Percentiles rank a stretch among this genome's conserved stretches.
Conservation (phyloP, 2,329 filamentous ascomycete genomes). For the Zalaria sp. region DNA sequence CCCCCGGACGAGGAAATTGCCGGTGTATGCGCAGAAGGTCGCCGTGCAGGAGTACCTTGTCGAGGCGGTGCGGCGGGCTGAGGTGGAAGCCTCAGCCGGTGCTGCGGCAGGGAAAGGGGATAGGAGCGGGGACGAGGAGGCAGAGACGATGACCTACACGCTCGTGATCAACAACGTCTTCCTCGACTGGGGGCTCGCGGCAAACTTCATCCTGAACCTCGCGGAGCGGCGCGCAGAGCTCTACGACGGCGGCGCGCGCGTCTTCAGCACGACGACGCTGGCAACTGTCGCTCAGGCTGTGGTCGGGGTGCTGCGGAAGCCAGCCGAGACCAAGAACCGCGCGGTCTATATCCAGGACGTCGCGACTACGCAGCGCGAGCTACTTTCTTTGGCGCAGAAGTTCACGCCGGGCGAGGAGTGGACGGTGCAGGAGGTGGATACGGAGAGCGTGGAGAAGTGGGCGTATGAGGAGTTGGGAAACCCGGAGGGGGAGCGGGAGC, state of each 20-base stretch:
- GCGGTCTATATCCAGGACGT: constrained; percentile 46
- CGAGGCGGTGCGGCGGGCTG: neutral
- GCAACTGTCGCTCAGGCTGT: constrained; percentile 38
- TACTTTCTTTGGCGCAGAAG: constrained; percentile 40
- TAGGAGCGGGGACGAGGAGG: constrained; percentile 1
- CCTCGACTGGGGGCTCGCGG: constrained; percentile 44
- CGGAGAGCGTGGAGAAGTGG: constrained; percentile 16
- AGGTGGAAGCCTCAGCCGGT: too few species aligned
- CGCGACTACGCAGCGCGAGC: constrained; percentile 42
- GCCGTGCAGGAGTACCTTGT: constrained; percentile 21
- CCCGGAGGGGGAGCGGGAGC: constrained; percentile 6
- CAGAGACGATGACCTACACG: constrained; percentile 19
- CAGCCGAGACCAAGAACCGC: constrained; percentile 41
- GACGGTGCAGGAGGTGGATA: constrained; percentile 27
- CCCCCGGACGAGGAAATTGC: constrained; percentile 15
- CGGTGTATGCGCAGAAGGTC: constrained; percentile 23
- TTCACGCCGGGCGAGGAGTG: constrained; percentile 35
- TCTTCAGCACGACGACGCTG: constrained; percentile 38
- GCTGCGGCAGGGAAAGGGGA: too few species aligned
- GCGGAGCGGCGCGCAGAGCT: constrained; percentile 36
- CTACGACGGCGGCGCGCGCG: constrained; percentile 41
- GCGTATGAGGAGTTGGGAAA: constrained; percentile 15
- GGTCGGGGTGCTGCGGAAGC: constrained; percentile 33
- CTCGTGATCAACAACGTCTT: constrained; percentile 27
- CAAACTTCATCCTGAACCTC: constrained; percentile 38